Base-by-base conservation (phyloP, 208 protist species). In the Endotrypanum monterogeii region DNA sequence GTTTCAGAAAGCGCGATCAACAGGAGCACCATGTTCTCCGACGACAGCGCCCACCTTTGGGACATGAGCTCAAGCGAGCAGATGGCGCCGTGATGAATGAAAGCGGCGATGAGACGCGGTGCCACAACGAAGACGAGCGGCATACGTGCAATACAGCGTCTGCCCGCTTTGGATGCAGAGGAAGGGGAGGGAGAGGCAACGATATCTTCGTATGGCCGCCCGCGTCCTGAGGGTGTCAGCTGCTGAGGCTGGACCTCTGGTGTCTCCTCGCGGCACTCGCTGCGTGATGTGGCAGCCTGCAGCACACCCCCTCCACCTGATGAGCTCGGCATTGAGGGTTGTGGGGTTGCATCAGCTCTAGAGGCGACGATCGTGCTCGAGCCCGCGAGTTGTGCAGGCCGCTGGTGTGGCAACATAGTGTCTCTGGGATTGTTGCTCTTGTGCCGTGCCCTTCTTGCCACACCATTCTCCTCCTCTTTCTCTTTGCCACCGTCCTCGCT, bases 21-120 rank as follows among this genome's bases (percentile, higher is more conserved):
- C 37, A 96, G 82, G 3, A 96, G 58, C 0, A 50, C 52, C 37
- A 94, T 50, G 57, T 85, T 87, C 41, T 89, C 79, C 9, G 74
- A 63, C 20, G 83, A 87, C 54, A 85, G 80, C 44, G 81, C 80
- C 89, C 92, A 96, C 44, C 80, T 56, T 74, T 93, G 90, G 25
- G 92, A 89, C 88, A 96, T 91, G n/a, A 96, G 80, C 74, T 96
- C 89, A 4, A 96, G 79, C 8, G 92, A 92, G 71, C 92, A 96
- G 12, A 96, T 80, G 16, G 88, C 87, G 37, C 92, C 92, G 74
- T 90, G 83, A 67, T 96, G 92, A 67, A 96, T 93, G 61, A 96
- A 96, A 8, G 89, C 76, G 0, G 89, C 88, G 39, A 89, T 68
- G 44, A 96, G 88, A 9, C 92, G 89, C 14, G 92, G 92, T 2